Evolutionary conservation across 768 basidiomycete species (phyloP).

Genomic region (Boletus rufocinnamomeus): DNA sequence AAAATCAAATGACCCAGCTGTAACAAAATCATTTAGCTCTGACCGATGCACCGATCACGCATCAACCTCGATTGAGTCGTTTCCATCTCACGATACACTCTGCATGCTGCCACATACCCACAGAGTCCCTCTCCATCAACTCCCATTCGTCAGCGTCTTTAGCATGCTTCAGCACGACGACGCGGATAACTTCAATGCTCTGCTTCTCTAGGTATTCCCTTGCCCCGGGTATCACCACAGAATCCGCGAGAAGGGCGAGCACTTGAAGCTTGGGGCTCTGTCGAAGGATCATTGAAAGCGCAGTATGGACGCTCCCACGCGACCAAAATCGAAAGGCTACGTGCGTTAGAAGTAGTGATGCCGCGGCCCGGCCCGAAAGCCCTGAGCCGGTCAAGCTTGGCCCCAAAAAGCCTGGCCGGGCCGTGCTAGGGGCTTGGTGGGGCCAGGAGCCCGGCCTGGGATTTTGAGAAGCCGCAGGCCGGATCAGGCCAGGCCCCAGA

Average conservation of each 20-base stretch:
- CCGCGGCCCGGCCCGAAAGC: no score
- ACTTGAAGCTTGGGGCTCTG: constrained; percentile 8
- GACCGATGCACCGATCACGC: no score
- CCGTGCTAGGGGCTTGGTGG: no score
- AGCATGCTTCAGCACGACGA: constrained; percentile 18
- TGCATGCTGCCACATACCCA: constrained; percentile 20
- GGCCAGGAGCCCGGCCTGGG: no score
- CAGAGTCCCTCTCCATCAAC: constrained; percentile 5
- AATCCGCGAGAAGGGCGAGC: constrained; percentile 14
- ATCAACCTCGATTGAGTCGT: constrained; percentile 10
- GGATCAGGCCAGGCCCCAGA: no score
- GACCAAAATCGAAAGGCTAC: constrained; percentile 21
- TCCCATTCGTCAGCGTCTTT: constrained; percentile 20
- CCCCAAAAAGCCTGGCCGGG: no score
- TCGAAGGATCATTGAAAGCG: constrained; percentile 6
- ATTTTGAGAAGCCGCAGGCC: no score
- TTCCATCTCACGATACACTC: constrained; percentile 18
- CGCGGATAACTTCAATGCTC: constrained; percentile 10
- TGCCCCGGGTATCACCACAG: constrained; percentile 1
- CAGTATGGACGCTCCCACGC: constrained; percentile 9
- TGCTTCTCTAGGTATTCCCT: constrained; percentile 13
- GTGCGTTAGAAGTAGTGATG: constrained; percentile 14
- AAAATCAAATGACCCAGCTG: constrained; percentile 19
- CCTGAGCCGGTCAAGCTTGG: no score
- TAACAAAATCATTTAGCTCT: neutral